These are phyloP conservation scores for Trichosporon inkin DNA, from an alignment of 1,284 basidiomycete species.

Conservation along the genomic window DNA sequence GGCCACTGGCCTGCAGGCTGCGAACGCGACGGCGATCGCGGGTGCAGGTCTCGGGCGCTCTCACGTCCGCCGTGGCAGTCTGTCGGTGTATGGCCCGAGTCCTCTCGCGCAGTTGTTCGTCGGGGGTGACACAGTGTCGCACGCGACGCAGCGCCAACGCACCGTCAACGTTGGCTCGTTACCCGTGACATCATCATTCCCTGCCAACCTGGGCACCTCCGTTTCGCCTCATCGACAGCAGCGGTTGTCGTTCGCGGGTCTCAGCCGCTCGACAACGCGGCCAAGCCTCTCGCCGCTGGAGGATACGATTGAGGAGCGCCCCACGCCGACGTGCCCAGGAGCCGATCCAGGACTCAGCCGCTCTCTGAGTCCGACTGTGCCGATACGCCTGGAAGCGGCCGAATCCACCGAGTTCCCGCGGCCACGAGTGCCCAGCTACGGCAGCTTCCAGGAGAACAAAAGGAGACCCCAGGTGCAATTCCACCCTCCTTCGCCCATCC, in stretches of 20 bases:
- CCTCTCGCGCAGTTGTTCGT: conserved; percentile 49
- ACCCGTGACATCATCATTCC: conserved; percentile 12
- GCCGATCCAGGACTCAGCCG: neutral
- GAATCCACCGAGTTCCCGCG: neutral
- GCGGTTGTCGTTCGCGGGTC: neutral
- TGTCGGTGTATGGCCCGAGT: conserved; percentile 39
- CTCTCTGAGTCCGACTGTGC: neutral
- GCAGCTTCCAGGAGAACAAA: neutral
- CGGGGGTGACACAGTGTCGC: conserved; percentile 9
- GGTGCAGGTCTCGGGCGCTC: conserved; percentile 12
- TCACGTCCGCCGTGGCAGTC: conserved; percentile 32
- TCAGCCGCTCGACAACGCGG: conserved; percentile 10
- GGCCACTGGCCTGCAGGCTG: conserved; percentile 14
- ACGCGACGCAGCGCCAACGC: neutral
- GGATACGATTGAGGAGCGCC: conserved; percentile 7
- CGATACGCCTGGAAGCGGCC: neutral
- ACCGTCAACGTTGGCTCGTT: conserved; percentile 16
- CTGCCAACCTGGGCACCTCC: neutral
- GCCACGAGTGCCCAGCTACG: neutral
- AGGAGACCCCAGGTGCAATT: neutral
- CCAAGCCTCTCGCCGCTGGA: neutral
- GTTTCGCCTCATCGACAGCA: neutral
- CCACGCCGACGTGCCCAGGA: neutral
- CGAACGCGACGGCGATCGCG: neutral
- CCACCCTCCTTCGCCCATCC: neutral